Evolutionary conservation across 192 early-diverging fungal species (phyloP).

Genomic region (Dimargaris verticillata): DNA sequence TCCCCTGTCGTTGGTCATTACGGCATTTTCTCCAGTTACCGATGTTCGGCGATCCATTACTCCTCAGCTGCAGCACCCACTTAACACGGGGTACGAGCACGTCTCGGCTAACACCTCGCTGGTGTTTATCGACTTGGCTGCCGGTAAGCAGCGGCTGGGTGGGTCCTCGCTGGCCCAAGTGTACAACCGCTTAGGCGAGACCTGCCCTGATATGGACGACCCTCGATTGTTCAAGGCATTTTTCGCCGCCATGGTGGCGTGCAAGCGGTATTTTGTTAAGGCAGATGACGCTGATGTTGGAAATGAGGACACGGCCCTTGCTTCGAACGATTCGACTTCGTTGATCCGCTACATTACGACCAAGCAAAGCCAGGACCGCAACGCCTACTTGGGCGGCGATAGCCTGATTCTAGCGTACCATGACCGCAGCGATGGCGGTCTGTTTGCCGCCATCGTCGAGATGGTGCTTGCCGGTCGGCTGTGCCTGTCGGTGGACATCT

Average conservation of each 20-base stretch:
- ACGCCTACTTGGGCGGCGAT: conserved; percentile 13
- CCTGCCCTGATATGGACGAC: conserved; percentile 78
- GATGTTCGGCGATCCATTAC: conserved; percentile 78
- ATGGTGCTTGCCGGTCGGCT: conserved; percentile 95
- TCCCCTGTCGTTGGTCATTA: conserved; percentile 83
- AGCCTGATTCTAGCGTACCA: conserved; percentile 81
- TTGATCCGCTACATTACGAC: background rate
- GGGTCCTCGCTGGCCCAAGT: conserved; percentile 93
- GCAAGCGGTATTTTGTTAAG: conserved; percentile 20
- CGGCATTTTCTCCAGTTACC: conserved; percentile 78
- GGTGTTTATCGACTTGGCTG: conserved; percentile 72
- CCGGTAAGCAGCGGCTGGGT: conserved; percentile 73
- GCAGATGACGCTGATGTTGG: conserved; percentile 12
- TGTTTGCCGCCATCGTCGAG: conserved; percentile 80
- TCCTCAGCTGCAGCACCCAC: conserved; percentile 52
- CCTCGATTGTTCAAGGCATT: conserved; percentile 49
- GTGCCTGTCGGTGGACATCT: conserved; percentile 55
- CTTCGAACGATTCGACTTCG: background rate
- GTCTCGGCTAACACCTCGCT: conserved; percentile 36
- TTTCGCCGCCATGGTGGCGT: conserved; percentile 54
- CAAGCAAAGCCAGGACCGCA: background rate
- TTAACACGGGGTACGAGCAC: conserved; percentile 15
- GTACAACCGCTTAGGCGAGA: conserved; percentile 62
- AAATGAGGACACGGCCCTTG: background rate
- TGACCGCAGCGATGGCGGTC: conserved; percentile 95